These are phyloP conservation scores for Trametes sp. DNA, from an alignment of 1,284 basidiomycete species.

Conservation along the genomic window DNA sequence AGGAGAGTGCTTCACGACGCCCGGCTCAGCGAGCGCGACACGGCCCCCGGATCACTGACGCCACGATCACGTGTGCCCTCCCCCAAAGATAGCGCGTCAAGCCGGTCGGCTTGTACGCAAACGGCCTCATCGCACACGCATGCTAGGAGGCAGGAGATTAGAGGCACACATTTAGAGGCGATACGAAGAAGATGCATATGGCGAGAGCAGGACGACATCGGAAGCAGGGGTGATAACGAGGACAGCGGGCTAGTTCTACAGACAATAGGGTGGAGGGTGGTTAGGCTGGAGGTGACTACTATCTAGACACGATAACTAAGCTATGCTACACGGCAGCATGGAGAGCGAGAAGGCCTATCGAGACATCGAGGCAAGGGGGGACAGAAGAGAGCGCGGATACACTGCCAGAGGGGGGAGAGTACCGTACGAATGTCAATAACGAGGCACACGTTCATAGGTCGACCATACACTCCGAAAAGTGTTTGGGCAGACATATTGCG, in stretches of 20 bases:
- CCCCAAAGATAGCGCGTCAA: slow-evolving; percentile 6
- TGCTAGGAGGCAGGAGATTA: no score
- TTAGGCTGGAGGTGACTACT: slow-evolving; percentile 5
- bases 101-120: background rate
- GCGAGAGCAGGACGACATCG: background rate
- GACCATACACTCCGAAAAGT: background rate
- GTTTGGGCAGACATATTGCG: background rate
- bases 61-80: slow-evolving; percentile 21
- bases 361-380: slow-evolving; percentile 5
- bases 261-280: slow-evolving; percentile 2
- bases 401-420: slow-evolving; percentile 7
- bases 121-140: background rate
- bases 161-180: background rate
- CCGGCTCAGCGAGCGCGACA: background rate
- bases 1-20: background rate
- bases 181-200: background rate
- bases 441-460: slow-evolving; percentile 2
- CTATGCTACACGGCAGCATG: slow-evolving; percentile 18
- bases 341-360: background rate
- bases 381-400: background rate
- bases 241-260: background rate
- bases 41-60: slow-evolving; percentile 6
- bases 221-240: background rate
- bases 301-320: slow-evolving; percentile 14
- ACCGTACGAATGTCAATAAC: slow-evolving; percentile 23